phyloP scores from a whole-genome alignment of 1,284 basidiomycete species.

The Ganoderma leucocontextum region DNA sequence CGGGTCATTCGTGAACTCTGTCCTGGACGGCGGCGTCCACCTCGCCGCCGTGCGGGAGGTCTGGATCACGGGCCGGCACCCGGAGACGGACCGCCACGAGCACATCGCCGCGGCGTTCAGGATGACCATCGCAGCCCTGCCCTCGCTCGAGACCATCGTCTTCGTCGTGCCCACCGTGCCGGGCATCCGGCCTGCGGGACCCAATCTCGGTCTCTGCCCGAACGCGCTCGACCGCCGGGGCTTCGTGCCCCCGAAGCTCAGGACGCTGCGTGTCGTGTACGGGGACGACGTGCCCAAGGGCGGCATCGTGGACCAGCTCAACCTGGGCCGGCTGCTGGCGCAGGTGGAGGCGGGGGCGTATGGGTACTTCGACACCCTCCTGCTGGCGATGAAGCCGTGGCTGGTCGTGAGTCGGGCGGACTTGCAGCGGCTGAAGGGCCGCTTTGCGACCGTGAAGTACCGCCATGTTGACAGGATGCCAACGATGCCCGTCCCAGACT shows the following conservation, averaged over 20 bases:
- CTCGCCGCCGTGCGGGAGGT: slow-evolving; percentile 2
- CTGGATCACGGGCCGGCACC: not conserved
- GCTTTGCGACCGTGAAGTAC: slow-evolving; percentile 4
- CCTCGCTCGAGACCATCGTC: not conserved
- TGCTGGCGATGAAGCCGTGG: not conserved
- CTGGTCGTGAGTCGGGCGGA: not conserved
- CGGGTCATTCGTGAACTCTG: not conserved
- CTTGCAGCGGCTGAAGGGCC: not conserved
- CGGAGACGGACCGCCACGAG: not conserved
- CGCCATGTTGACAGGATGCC: not conserved
- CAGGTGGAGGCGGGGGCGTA: slow-evolving; percentile 10
- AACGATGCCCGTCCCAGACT: not conserved
- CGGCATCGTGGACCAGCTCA: not conserved
- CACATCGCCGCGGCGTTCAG: not conserved
- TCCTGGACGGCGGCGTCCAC: not conserved
- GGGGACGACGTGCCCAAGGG: not conserved
- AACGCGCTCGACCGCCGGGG: not conserved
- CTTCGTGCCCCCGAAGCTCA: not conserved
- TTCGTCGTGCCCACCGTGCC: not conserved
- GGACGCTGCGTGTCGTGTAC: slow-evolving; percentile 1
- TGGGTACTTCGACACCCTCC: slow-evolving; percentile 12
- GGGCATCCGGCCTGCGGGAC: not conserved
- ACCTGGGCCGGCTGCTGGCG: not conserved
- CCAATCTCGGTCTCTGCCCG: slow-evolving; percentile 5
- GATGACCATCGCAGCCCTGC: not conserved